Evolutionary conservation across 305 asterid genomes (phyloP).

Genomic region (Striga hermonthica): DNA sequence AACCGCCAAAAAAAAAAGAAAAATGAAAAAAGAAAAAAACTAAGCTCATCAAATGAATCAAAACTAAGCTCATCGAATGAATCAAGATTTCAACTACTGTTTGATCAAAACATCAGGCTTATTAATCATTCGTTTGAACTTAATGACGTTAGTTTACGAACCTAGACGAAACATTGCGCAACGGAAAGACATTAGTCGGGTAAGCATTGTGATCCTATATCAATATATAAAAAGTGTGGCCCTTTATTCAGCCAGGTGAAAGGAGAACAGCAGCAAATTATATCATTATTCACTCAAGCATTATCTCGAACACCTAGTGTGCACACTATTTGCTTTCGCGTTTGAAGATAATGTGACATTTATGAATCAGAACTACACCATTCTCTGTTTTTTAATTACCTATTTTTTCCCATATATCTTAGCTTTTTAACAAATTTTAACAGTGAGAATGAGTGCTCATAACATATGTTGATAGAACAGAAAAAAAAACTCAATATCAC

Average conservation of each 20-base stretch:
- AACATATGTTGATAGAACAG: not conserved
- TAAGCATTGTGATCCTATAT: not conserved
- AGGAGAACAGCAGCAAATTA: slow-evolving; percentile 5
- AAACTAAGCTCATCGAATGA: too few species aligned
- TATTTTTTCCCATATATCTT: not conserved
- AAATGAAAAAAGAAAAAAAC: too few species aligned
- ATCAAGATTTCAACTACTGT: too few species aligned
- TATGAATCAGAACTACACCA: not conserved
- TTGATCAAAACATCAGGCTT: too few species aligned
- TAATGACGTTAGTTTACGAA: not conserved
- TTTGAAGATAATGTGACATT: slow-evolving; percentile 8
- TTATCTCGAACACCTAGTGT: slow-evolving; percentile 10
- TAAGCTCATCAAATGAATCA: too few species aligned
- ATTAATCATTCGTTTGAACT: too few species aligned
- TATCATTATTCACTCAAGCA: slow-evolving; percentile 8
- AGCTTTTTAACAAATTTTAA: not conserved
- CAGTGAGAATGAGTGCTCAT: not conserved
- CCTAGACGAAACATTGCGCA: slow-evolving; percentile 1
- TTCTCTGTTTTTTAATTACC: not conserved
- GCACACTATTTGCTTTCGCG: slow-evolving; percentile 15
- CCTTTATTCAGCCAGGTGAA: not conserved
- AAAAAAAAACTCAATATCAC: not conserved
- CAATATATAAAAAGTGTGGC: not conserved
- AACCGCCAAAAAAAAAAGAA: not conserved
- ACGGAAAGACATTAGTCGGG: not conserved